These are phyloP conservation scores for Leersia perrieri DNA, from an alignment of 176 grass and related monocot species.

Conservation along the genomic window DNA sequence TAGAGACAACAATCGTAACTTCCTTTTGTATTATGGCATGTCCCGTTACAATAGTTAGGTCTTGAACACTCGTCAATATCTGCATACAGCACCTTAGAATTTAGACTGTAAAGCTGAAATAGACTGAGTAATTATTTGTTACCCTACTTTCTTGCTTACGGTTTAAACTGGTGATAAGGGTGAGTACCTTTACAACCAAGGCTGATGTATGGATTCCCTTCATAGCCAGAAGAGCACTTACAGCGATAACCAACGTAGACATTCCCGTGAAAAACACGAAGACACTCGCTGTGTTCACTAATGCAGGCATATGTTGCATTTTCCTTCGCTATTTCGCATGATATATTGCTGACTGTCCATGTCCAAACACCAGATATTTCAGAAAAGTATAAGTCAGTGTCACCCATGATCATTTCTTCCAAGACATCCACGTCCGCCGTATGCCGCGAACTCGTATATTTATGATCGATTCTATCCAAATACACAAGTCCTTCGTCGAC, in stretches of 20 bases:
- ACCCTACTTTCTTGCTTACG: too few relatives aligned
- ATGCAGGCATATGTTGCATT: neutral
- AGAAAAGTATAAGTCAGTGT: neutral
- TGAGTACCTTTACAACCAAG: slow-evolving; percentile 10
- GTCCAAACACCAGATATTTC: neutral
- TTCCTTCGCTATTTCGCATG: neutral
- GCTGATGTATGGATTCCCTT: slow-evolving; percentile 47
- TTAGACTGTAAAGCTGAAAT: too few relatives aligned
- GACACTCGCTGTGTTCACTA: neutral
- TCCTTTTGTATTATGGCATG: too few relatives aligned
- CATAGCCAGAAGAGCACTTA: slow-evolving; percentile 23
- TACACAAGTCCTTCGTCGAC: neutral
- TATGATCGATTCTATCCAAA: neutral
- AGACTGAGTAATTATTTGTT: too few relatives aligned
- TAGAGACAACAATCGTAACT: too few relatives aligned
- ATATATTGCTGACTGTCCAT: neutral
- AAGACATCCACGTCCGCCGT: fast-evolving
- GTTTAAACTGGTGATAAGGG: neutral
- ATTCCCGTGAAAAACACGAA: neutral
- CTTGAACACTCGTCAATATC: neutral
- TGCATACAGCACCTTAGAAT: too few relatives aligned
- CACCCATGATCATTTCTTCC: too few relatives aligned
- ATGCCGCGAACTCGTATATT: too few relatives aligned
- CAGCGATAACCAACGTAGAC: slow-evolving; percentile 21
- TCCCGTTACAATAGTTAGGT: too few relatives aligned